These are phyloP conservation scores for Metarhizium rileyi DNA, from an alignment of 2,329 filamentous ascomycete genomes.

Conservation along the genomic window DNA sequence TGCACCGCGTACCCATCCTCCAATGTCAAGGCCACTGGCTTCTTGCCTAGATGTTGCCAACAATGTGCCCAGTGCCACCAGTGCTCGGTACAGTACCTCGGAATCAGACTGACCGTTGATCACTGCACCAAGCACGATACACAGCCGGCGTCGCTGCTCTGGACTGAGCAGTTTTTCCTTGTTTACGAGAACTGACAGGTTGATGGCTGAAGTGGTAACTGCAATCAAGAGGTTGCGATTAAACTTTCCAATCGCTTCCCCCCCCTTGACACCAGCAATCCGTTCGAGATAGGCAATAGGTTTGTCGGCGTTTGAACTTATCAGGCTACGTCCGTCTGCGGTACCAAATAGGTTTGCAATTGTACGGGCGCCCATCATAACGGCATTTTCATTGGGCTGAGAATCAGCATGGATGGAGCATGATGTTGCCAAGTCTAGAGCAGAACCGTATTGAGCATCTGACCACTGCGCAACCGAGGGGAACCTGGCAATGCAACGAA, in stretches of 20 bases:
- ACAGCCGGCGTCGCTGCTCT: constrained; percentile 30
- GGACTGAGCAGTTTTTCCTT: constrained; percentile 30
- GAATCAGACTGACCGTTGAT: constrained; percentile 60
- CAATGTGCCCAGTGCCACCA: constrained; percentile 73
- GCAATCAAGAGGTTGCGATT: constrained; percentile 81
- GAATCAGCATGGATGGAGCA: constrained; percentile 36
- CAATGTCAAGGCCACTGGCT: constrained; percentile 31
- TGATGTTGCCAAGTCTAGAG: constrained; percentile 46
- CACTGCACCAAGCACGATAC: constrained; percentile 53
- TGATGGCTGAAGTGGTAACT: constrained; percentile 71
- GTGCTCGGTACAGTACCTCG: constrained; percentile 71
- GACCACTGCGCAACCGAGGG: constrained; percentile 54
- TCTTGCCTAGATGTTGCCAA: constrained; percentile 43
- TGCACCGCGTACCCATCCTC: constrained; percentile 31
- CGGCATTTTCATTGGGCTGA: constrained; percentile 63
- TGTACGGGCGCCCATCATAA: constrained; percentile 76
- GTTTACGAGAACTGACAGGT: constrained; percentile 65
- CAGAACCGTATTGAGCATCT: constrained; percentile 41
- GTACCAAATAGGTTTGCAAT: constrained; percentile 79
- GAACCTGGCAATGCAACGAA: constrained; percentile 70
- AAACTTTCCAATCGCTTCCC: constrained; percentile 36
- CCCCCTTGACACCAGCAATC: constrained; percentile 42
- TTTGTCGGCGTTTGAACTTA: constrained; percentile 46
- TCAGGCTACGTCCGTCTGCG: constrained; percentile 56
- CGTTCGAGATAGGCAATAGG: constrained; percentile 55